Evolutionary conservation across 1,284 basidiomycete species (phyloP).

Genomic region (Leccinum variabile): DNA sequence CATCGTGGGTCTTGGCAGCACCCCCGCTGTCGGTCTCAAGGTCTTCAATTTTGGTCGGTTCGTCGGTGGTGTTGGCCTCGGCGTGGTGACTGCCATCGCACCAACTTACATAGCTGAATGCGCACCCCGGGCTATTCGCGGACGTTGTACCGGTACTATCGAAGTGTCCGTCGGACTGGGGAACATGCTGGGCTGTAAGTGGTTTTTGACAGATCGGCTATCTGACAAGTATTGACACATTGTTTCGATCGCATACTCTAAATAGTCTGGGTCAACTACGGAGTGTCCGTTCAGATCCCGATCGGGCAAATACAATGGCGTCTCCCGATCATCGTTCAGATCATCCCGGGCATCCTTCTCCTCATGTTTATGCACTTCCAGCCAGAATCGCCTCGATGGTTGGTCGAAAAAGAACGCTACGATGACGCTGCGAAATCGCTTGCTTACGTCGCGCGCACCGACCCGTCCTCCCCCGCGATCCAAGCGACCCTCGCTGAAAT

Average conservation of each 20-base stretch:
- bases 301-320: constrained; percentile 50
- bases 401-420: constrained; percentile 53
- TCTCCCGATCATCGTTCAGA: constrained; percentile 54
- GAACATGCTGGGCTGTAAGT: constrained; percentile 51
- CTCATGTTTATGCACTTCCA: constrained; percentile 49
- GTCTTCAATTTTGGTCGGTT: constrained; percentile 51
- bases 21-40: constrained; percentile 37
- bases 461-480: constrained; percentile 42
- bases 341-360: constrained; percentile 52
- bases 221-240: constrained; percentile 7
- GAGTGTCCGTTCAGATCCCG: constrained; percentile 38
- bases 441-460: constrained; percentile 46
- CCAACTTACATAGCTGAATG: constrained; percentile 61
- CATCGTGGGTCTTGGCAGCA: constrained; percentile 45
- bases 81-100: constrained; percentile 52
- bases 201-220: constrained; percentile 4
- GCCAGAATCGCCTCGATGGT: constrained; percentile 62
- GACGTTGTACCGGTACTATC: constrained; percentile 55
- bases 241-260: neutral
- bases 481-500: constrained; percentile 52
- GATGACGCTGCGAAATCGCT: constrained; percentile 52
- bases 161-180: constrained; percentile 54
- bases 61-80: constrained; percentile 48
- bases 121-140: constrained; percentile 55
- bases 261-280: constrained; percentile 52